Base-by-base conservation (phyloP, 345 rosid genomes). In the Corymbia maculata region DNA sequence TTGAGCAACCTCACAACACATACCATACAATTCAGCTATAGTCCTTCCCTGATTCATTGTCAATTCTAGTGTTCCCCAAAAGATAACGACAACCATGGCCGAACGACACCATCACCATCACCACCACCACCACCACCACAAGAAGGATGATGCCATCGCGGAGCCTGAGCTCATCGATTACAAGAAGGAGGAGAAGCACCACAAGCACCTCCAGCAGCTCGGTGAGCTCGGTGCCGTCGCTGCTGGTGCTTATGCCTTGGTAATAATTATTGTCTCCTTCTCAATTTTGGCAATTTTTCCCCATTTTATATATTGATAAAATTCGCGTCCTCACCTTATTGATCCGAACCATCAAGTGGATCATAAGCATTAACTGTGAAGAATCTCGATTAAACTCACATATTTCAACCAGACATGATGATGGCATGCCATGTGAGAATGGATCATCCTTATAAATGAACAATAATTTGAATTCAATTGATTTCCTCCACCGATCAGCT, bases 181-280 rank as follows among this genome's bases (percentile, higher is more conserved):
- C 88, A 85, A 57, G 87, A 90, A 92, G 91, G 93, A 94, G 89
- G 95, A 93, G 91, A 94, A 93, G 92, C 95, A 94, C 88, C 96
- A 94, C 92, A 93, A 92, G 89, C 94, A 90, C 86, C 94, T 82
- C 32, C 94, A 94, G 91, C 95, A 93, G 75, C 59, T 90, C 2
- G 94, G 95, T 3, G 95, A 92, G 89, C 59, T 93, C 3, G 95
- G 93, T 1, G 66, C 93, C 8, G 89, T 87, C 5, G 92, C 92
- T 15, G 95, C 94, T 24, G 93, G 93, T 11, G 92, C 94, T 86
- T 94, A 47, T 87, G 94, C 94, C 17, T 50, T 93, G 94, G 96
- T 94, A 94, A 61, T 22, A 15, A 84, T 53, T 51, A 19, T 12
- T 28, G 7, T 24, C 26, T 14, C n/a, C 11, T 79, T 52, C 4